These are phyloP conservation scores for Porphyrellus cyaneotinctus DNA, from an alignment of 768 basidiomycete genomes.

Conservation along the genomic window DNA sequence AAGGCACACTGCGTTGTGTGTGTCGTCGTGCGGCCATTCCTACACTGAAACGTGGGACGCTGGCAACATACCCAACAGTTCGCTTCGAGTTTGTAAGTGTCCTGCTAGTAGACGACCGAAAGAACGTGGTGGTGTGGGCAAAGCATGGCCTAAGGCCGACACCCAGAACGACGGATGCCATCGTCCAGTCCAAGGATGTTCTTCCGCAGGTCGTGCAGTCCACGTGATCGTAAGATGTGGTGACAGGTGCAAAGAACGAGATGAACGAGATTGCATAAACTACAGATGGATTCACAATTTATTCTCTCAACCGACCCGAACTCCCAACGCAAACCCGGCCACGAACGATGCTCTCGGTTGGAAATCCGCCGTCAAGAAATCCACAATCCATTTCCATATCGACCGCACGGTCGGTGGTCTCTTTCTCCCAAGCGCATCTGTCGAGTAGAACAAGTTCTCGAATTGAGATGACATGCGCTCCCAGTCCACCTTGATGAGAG, in stretches of 20 bases:
- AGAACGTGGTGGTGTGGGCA: too few species aligned
- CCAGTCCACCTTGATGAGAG: conserved; percentile 82
- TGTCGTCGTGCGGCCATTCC: conserved; percentile 3
- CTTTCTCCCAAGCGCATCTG: conserved; percentile 48
- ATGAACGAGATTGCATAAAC: neutral
- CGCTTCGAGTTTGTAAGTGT: conserved; percentile 4
- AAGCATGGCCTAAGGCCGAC: too few species aligned
- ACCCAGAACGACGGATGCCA: neutral
- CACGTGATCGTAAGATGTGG: too few species aligned
- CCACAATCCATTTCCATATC: conserved; percentile 61
- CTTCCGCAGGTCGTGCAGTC: too few species aligned
- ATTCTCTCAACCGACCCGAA: conserved; percentile 65
- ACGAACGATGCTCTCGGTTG: conserved; percentile 87
- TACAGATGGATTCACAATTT: neutral
- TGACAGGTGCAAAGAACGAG: too few species aligned
- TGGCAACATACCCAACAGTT: neutral
- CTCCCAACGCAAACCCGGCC: conserved; percentile 75
- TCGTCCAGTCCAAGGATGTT: too few species aligned
- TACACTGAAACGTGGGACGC: neutral
- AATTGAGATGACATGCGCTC: conserved; percentile 56
- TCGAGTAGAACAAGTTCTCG: conserved; percentile 68
- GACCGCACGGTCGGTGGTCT: conserved; percentile 62
- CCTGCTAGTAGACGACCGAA: neutral
- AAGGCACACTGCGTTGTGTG: conserved; percentile 8
- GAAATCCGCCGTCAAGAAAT: conserved; percentile 91